A percentile compares a stretch with the other conserved stretches of the same genome.
Evolutionary conservation across 164 flowering plant species (phyloP).

Genomic region (Protea cynaroides): DNA sequence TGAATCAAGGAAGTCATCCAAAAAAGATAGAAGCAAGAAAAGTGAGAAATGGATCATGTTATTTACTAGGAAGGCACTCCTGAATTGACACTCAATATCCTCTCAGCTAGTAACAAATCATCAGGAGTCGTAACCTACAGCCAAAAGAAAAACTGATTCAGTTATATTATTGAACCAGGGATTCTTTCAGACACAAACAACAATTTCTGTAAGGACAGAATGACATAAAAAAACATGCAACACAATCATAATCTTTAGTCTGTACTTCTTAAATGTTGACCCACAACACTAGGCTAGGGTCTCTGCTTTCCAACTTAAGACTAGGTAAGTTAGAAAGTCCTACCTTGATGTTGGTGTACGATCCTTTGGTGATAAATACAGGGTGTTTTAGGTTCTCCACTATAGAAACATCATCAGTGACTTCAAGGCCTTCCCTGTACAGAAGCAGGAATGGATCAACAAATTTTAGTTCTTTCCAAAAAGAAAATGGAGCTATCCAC

Average conservation of each 20-base stretch:
- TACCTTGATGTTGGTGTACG: constrained; percentile 90
- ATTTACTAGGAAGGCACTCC: constrained; percentile 1
- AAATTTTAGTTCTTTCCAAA: no score
- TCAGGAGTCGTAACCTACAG: constrained; percentile 89
- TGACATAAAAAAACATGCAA: no score
- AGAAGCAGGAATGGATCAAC: neutral
- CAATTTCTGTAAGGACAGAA: neutral
- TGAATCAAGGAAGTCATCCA: no score
- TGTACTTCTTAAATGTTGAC: no score
- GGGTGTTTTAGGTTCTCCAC: constrained; percentile 84
- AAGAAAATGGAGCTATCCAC: no score
- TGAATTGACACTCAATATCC: constrained; percentile 38
- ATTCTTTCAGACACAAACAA: neutral
- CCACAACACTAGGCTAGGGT: neutral
- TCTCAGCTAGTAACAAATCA: constrained; percentile 79
- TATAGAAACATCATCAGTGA: constrained; percentile 85
- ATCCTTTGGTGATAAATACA: constrained; percentile 78
- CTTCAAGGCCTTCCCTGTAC: constrained; percentile 75
- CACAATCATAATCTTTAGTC: no score
- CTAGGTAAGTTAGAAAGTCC: neutral
- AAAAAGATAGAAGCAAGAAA: no score
- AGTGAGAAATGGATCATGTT: no score
- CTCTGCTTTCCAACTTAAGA: neutral
- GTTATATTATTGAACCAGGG: neutral
- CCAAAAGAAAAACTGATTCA: neutral